Evolutionary conservation across 2,329 filamentous ascomycete genomes (phyloP).

Genomic region (Pseudophaeomoniella oleicola): DNA sequence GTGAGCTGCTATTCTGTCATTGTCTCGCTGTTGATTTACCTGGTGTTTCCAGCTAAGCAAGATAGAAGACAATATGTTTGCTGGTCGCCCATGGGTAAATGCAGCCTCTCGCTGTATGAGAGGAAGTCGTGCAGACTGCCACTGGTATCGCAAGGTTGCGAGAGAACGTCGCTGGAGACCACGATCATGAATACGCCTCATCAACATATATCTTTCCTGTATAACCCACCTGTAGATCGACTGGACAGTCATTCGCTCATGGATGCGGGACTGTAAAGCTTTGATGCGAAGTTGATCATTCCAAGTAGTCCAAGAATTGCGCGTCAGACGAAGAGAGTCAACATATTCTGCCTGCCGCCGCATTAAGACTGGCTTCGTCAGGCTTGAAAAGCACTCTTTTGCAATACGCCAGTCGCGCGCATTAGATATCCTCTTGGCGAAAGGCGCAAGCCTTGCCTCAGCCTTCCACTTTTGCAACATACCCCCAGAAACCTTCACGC

Average conservation of each 20-base stretch:
- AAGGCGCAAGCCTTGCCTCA: slow-evolving; percentile 26
- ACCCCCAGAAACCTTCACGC: slow-evolving; percentile 19
- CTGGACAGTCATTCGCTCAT: slow-evolving; percentile 41
- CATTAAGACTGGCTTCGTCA: slow-evolving; percentile 31
- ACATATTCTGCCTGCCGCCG: slow-evolving; percentile 33
- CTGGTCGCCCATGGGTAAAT: slow-evolving; percentile 18
- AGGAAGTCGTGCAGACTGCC: slow-evolving; percentile 20
- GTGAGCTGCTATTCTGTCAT: slow-evolving; percentile 25
- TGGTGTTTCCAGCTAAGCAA: slow-evolving; percentile 23
- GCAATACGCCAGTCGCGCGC: slow-evolving; percentile 31
- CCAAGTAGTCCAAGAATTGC: slow-evolving; percentile 46
- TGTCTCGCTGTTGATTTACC: slow-evolving; percentile 22
- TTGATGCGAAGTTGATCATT: slow-evolving; percentile 44
- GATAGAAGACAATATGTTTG: slow-evolving; percentile 19
- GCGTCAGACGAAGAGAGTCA: slow-evolving; percentile 37
- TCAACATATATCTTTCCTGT: slow-evolving; percentile 27
- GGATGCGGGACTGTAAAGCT: slow-evolving; percentile 35
- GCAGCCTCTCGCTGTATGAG: slow-evolving; percentile 21
- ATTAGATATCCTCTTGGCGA: slow-evolving; percentile 25
- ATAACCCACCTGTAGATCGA: slow-evolving; percentile 48
- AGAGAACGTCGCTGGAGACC: slow-evolving; percentile 24
- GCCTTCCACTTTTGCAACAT: slow-evolving; percentile 26
- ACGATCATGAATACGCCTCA: slow-evolving; percentile 24
- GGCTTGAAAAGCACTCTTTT: slow-evolving; percentile 31
- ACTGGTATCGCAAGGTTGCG: slow-evolving; percentile 23